A percentile compares a stretch with the other conserved stretches of the same genome.
phyloP scores from a whole-genome alignment of 1,139 yeast genomes.

The Debaryomyces singareniensis region DNA sequence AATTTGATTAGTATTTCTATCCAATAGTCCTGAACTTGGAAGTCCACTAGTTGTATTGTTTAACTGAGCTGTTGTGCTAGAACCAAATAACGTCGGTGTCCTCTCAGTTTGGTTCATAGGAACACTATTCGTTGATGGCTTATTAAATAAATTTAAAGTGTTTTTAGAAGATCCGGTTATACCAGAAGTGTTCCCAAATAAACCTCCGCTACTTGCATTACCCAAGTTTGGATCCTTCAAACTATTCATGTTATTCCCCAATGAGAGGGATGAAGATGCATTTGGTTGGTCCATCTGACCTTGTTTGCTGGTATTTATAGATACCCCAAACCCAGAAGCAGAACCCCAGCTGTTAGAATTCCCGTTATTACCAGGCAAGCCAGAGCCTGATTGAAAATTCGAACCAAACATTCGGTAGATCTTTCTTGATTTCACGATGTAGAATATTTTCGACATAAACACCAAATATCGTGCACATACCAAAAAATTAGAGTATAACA shows the following conservation, averaged over 20 bases:
- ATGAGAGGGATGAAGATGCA: not conserved
- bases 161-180: too few species aligned
- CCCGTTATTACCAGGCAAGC: not conserved
- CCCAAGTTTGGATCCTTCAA: not conserved
- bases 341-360: conserved; percentile 17
- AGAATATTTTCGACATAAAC: not conserved
- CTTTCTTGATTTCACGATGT: not conserved
- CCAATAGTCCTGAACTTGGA: not conserved
- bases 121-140: too few species aligned
- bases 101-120: too few species aligned
- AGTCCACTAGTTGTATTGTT: not conserved
- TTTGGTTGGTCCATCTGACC: not conserved
- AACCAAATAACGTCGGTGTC: too few species aligned
- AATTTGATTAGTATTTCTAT: not conserved
- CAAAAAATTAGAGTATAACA: not conserved
- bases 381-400: conserved; percentile 2
- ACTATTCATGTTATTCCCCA: not conserved
- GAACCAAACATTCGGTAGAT: conserved; percentile 2
- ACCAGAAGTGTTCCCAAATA: not conserved
- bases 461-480: not conserved
- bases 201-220: not conserved
- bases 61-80: not conserved
- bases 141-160: too few species aligned
- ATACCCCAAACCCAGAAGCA: conserved; percentile 18
- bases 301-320: not conserved